Conservation (phyloP, 345 rosid genomes). For the Angophora floribunda region DNA sequence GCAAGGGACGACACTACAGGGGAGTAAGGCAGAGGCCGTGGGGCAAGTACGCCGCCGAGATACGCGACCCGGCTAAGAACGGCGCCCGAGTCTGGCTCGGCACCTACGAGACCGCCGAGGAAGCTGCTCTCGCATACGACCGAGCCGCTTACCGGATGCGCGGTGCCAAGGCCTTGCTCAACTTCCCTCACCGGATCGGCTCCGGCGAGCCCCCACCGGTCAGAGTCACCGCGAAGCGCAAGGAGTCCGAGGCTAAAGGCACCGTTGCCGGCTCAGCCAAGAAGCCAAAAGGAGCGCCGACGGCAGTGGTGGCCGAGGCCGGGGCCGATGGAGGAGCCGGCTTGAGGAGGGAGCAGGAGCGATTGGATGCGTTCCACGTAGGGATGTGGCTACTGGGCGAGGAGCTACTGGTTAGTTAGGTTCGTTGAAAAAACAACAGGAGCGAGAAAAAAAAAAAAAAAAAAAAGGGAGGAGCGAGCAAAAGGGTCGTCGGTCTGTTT, state of each 20-base stretch:
- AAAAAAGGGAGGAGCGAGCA: not conserved
- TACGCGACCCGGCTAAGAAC: slow-evolving; percentile 57
- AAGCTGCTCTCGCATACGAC: slow-evolving; percentile 70
- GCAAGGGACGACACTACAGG: slow-evolving; percentile 42
- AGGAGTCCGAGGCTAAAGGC: slow-evolving; percentile 1
- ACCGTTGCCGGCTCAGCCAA: not conserved
- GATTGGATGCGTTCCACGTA: not conserved
- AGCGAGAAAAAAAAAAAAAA: no score
- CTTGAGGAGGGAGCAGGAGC: not conserved
- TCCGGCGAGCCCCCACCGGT: slow-evolving; percentile 60
- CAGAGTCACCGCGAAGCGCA: slow-evolving; percentile 56
- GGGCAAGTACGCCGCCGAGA: slow-evolving; percentile 84
- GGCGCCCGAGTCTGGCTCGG: slow-evolving; percentile 75
- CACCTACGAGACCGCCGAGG: slow-evolving; percentile 62
- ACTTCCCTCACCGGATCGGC: slow-evolving; percentile 50
- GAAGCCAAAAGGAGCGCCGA: not conserved
- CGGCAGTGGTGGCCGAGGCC: not conserved
- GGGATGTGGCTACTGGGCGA: not conserved
- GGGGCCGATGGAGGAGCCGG: not conserved
- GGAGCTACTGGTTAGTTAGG: not conserved
- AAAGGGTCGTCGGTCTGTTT: not conserved
- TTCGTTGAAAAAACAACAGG: not conserved
- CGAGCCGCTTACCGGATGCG: slow-evolving; percentile 59
- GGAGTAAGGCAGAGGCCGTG: slow-evolving; percentile 77
- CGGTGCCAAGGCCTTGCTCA: slow-evolving; percentile 57